Evolutionary conservation across 2,329 filamentous ascomycete genomes (phyloP).

Genomic region (Apiospora hydei): DNA sequence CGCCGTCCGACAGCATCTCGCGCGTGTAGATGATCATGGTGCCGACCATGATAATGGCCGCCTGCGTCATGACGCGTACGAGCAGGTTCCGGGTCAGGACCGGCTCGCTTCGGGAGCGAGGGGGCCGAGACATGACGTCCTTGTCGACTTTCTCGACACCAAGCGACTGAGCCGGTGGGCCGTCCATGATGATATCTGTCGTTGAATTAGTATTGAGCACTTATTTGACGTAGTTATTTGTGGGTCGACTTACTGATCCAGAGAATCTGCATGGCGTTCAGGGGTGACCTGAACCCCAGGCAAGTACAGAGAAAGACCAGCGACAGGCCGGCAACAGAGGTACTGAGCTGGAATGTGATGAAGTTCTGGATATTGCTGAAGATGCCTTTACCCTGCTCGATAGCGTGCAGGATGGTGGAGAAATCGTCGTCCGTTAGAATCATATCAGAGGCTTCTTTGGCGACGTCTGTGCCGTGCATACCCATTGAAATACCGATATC

Average conservation of each 20-base stretch:
- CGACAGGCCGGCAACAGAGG: slow-evolving; percentile 90
- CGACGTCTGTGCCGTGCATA: slow-evolving; percentile 91
- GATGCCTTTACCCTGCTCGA: slow-evolving; percentile 98
- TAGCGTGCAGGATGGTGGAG: slow-evolving; percentile 89
- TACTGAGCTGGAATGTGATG: slow-evolving; percentile 96
- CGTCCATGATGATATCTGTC: slow-evolving; percentile 98
- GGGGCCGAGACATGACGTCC: slow-evolving; percentile 90
- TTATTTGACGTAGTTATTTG: neutral
- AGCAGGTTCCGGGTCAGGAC: slow-evolving; percentile 89
- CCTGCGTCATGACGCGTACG: slow-evolving; percentile 84
- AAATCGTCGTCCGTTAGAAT: slow-evolving; percentile 90
- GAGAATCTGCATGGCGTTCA: slow-evolving; percentile 99
- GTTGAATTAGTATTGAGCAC: slow-evolving; percentile 10
- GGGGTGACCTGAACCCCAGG: slow-evolving; percentile 90
- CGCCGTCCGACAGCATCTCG: slow-evolving; percentile 85
- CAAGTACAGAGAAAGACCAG: slow-evolving; percentile 92
- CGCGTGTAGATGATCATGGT: slow-evolving; percentile 90
- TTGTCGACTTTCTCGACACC: slow-evolving; percentile 95
- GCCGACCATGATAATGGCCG: slow-evolving; percentile 88
- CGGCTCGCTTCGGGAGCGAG: slow-evolving; percentile 81
- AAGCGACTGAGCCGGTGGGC: slow-evolving; percentile 93
- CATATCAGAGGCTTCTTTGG: slow-evolving; percentile 96
- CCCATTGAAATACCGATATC: slow-evolving; percentile 99
- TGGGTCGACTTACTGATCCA: slow-evolving; percentile 86
- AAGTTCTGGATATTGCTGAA: slow-evolving; percentile 99